These are phyloP conservation scores for Lipomyces chichibuensis DNA, from an alignment of 805 yeast genomes.

Conservation along the genomic window DNA sequence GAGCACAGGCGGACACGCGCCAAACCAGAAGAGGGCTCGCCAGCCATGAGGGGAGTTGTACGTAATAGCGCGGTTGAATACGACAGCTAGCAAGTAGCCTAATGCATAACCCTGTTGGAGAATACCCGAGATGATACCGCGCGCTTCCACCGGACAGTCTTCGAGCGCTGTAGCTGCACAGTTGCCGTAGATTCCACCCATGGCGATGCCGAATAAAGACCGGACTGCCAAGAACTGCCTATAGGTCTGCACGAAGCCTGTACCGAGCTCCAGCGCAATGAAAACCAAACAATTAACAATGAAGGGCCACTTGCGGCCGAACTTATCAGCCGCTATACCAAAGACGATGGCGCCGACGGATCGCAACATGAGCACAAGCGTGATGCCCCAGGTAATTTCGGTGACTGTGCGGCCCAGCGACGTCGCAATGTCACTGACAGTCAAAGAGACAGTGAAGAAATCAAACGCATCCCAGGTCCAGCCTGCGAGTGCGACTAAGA, in stretches of 20 bases:
- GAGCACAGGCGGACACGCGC: slow-evolving; percentile 66
- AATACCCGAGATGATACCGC: slow-evolving; percentile 68
- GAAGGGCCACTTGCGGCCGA: slow-evolving; percentile 70
- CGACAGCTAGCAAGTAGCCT: slow-evolving; percentile 66
- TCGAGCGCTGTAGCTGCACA: slow-evolving; percentile 69
- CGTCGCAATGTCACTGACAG: slow-evolving; percentile 57
- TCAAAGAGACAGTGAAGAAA: slow-evolving; percentile 64
- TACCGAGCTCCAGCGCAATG: slow-evolving; percentile 61
- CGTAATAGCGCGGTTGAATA: slow-evolving; percentile 62
- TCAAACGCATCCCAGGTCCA: slow-evolving; percentile 79
- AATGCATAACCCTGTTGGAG: slow-evolving; percentile 82
- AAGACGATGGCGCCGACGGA: slow-evolving; percentile 73
- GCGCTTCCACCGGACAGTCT: slow-evolving; percentile 61
- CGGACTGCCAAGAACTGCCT: slow-evolving; percentile 62
- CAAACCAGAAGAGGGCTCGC: slow-evolving; percentile 76
- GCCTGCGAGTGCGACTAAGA: slow-evolving; percentile 60
- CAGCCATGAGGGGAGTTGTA: slow-evolving; percentile 56
- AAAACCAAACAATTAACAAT: slow-evolving; percentile 56
- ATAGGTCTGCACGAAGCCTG: slow-evolving; percentile 65
- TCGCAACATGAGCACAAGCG: slow-evolving; percentile 70
- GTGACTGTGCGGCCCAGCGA: slow-evolving; percentile 49
- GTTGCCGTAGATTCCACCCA: slow-evolving; percentile 74
- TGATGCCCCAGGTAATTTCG: slow-evolving; percentile 71
- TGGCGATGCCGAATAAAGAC: slow-evolving; percentile 66
- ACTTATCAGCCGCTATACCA: slow-evolving; percentile 62